Percentiles rank a stretch among this genome's conserved stretches.
Evolutionary conservation across 2,329 filamentous ascomycete species (phyloP).

Genomic region (Claviceps capensis): DNA sequence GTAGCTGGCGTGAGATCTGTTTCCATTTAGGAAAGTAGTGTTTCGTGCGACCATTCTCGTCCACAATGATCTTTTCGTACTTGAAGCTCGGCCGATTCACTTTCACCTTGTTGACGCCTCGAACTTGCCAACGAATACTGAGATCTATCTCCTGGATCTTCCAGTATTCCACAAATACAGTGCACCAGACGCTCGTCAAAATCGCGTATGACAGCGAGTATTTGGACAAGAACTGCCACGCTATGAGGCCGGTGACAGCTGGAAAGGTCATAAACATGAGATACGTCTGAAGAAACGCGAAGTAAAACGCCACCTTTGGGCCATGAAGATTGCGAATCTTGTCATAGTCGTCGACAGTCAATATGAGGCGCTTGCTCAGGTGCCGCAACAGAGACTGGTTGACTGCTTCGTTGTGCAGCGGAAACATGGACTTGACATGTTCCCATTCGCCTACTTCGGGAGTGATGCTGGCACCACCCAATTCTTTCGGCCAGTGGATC

Average conservation of each 20-base stretch:
- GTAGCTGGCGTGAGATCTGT: conserved; percentile 48
- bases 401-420: conserved; percentile 43
- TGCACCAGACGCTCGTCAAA: conserved; percentile 54
- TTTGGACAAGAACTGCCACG: conserved; percentile 54
- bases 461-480: conserved; percentile 50
- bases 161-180: conserved; percentile 68
- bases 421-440: conserved; percentile 46
- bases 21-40: conserved; percentile 52
- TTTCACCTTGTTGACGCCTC: conserved; percentile 53
- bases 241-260: conserved; percentile 50
- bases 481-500: conserved; percentile 40
- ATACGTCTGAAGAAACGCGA: conserved; percentile 70
- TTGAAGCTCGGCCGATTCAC: conserved; percentile 50
- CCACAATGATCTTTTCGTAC: conserved; percentile 46
- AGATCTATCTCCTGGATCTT: conserved; percentile 62
- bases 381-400: conserved; percentile 45
- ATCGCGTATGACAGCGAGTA: conserved; percentile 60
- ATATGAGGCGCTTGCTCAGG: conserved; percentile 37
- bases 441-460: conserved; percentile 44
- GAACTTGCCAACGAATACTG: conserved; percentile 58
- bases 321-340: conserved; percentile 48
- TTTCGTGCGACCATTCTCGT: conserved; percentile 48
- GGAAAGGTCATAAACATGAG: conserved; percentile 58
- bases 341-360: conserved; percentile 40
- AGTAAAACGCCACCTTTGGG: conserved; percentile 58